A percentile compares a stretch with the other conserved stretches of the same genome.
Conservation (phyloP, 2,329 filamentous ascomycete genomes). For the Chrysosporium keratinophilum region DNA sequence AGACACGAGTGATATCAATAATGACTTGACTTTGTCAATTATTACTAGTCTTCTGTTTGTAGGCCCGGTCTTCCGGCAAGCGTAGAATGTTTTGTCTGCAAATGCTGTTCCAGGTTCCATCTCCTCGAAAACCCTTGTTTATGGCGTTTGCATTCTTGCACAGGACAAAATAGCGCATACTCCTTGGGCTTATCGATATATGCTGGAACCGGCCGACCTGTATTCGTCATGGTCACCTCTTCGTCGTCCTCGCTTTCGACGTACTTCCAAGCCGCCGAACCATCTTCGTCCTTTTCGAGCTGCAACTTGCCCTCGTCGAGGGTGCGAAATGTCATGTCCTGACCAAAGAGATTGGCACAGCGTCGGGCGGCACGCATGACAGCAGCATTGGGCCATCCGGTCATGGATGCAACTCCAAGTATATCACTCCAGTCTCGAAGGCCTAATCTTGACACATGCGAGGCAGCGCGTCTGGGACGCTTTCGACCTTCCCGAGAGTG, state of each 20-base stretch:
- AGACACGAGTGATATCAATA: neutral
- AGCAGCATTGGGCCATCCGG: constrained; percentile 55
- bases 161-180: constrained; percentile 25
- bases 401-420: constrained; percentile 63
- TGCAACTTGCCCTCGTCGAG: constrained; percentile 36
- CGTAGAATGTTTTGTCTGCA: constrained; percentile 25
- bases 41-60: neutral
- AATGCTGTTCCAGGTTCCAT: constrained; percentile 32
- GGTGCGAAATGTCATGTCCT: constrained; percentile 56
- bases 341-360: constrained; percentile 64
- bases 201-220: neutral
- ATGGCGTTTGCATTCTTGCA: constrained; percentile 24
- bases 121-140: constrained; percentile 26
- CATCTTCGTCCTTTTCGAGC: constrained; percentile 18
- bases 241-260: constrained; percentile 20
- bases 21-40: neutral
- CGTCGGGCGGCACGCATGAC: constrained; percentile 60
- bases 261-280: constrained; percentile 20
- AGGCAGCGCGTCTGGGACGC: neutral
- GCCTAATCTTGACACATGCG: constrained; percentile 18
- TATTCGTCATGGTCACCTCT: constrained; percentile 9
- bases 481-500: neutral
- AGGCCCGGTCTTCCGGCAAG: neutral
- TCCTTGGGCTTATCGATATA: constrained; percentile 11
- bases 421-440: constrained; percentile 78